These are phyloP conservation scores for Globisporangium nagaii DNA, from an alignment of 352 stramenopile genomes.

Conservation along the genomic window DNA sequence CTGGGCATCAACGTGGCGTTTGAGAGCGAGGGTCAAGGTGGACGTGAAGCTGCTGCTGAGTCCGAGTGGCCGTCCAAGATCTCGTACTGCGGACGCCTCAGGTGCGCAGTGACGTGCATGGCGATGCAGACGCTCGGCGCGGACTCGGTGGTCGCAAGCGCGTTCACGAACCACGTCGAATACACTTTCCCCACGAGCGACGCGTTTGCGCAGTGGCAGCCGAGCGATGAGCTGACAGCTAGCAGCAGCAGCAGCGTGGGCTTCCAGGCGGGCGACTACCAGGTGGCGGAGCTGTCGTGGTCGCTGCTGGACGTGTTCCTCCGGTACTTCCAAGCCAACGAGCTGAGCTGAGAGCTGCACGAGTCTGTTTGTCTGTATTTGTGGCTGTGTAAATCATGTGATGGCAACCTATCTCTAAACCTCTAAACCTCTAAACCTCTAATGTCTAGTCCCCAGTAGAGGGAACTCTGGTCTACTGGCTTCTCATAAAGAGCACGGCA, in stretches of 20 bases:
- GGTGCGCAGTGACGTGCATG: slow-evolving; percentile 52
- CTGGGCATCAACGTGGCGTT: slow-evolving; percentile 42
- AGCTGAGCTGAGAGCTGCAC: not conserved
- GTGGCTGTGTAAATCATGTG: no score
- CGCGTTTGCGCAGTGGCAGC: slow-evolving; percentile 31
- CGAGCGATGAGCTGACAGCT: not conserved
- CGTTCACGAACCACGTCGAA: slow-evolving; percentile 43
- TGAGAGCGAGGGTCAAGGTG: slow-evolving; percentile 11
- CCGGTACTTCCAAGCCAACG: slow-evolving; percentile 7
- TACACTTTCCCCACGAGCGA: slow-evolving; percentile 32
- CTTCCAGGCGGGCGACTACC: slow-evolving; percentile 3
- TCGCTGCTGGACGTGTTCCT: slow-evolving; percentile 16
- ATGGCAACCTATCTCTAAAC: not conserved
- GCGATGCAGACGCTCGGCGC: slow-evolving; percentile 32
- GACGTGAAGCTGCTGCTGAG: no score
- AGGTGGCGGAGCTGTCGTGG: slow-evolving; percentile 6
- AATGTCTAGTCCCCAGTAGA: no score
- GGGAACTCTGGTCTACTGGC: no score
- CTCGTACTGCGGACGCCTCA: slow-evolving; percentile 41
- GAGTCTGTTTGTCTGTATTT: not conserved
- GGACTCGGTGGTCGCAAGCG: slow-evolving; percentile 37
- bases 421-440: no score
- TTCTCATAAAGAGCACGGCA: no score
- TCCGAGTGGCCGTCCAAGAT: slow-evolving; percentile 39
- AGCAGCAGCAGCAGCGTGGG: not conserved